Evolutionary conservation across 345 rosid species (phyloP).

Genomic region (Ceriops tagal): DNA sequence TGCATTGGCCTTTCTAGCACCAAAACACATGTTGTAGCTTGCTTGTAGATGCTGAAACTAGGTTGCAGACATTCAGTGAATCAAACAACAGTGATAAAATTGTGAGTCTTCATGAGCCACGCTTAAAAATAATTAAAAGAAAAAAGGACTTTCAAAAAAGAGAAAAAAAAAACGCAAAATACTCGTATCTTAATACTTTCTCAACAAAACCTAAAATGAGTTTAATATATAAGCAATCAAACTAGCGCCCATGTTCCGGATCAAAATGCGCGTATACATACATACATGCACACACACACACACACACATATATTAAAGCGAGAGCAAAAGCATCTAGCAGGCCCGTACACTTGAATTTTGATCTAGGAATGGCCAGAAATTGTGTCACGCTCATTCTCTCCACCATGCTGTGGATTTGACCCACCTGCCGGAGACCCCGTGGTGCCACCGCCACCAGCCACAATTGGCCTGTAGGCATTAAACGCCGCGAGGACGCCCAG

Average conservation of each 20-base stretch:
- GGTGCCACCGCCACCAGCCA: conserved; percentile 19
- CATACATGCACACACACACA: not conserved
- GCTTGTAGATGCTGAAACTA: conserved; percentile 3
- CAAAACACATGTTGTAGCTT: conserved; percentile 8
- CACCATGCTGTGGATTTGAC: conserved; percentile 42
- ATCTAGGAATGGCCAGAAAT: conserved; percentile 38
- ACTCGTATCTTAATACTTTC: not conserved
- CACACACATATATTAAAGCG: not conserved
- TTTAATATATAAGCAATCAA: conserved; percentile 19
- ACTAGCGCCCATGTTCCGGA: conserved; percentile 18
- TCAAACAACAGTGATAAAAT: too few relatives aligned
- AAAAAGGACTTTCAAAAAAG: too few relatives aligned
- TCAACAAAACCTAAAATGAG: conserved; percentile 35
- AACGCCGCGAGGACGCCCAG: conserved; percentile 64
- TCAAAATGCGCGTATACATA: conserved; percentile 20
- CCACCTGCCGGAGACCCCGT: conserved; percentile 26
- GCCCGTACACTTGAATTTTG: conserved; percentile 23
- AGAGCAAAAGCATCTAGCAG: conserved; percentile 17
- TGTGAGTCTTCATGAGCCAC: too few relatives aligned
- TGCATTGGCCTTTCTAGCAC: conserved; percentile 6
- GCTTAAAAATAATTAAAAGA: too few relatives aligned
- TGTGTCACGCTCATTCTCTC: conserved; percentile 38
- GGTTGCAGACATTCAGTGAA: not conserved
- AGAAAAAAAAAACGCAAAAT: not conserved
- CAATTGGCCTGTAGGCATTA: conserved; percentile 51